Evolutionary conservation across 768 basidiomycete species (phyloP).

Genomic region (Phylloporus arenicola): DNA sequence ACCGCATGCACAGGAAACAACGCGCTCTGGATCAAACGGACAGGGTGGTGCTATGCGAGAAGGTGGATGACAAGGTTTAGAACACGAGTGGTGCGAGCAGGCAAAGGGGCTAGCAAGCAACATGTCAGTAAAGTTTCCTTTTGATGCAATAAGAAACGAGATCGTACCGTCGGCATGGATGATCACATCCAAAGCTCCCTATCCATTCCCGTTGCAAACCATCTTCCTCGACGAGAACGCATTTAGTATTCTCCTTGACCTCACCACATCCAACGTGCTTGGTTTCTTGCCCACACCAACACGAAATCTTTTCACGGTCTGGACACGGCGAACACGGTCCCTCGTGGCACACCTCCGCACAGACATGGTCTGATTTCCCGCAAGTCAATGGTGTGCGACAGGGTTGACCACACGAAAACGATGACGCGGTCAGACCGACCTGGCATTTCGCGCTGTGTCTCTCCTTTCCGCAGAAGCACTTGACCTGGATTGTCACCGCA

Average conservation of each 20-base stretch:
- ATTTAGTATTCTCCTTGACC: constrained; percentile 37
- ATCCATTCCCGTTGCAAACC: constrained; percentile 51
- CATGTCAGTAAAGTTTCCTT: neutral
- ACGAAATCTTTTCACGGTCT: constrained; percentile 47
- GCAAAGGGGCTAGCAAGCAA: constrained; percentile 48
- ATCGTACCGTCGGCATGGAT: constrained; percentile 52
- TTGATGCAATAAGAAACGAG: neutral
- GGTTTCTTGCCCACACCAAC: constrained; percentile 76
- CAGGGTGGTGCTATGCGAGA: constrained; percentile 53
- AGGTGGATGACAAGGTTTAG: constrained; percentile 73
- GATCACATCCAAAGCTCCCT: constrained; percentile 60
- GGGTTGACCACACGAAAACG: constrained; percentile 32
- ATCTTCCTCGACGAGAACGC: constrained; percentile 24
- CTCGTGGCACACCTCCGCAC: constrained; percentile 65
- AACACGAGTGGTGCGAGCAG: constrained; percentile 73
- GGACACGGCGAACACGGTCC: constrained; percentile 69
- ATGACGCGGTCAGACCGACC: constrained; percentile 39
- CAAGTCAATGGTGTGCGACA: constrained; percentile 53
- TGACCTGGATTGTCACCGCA: constrained; percentile 65
- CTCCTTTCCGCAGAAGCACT: constrained; percentile 75
- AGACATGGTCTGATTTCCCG: constrained; percentile 59
- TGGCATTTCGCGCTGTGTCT: constrained; percentile 33
- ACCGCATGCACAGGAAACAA: constrained; percentile 83
- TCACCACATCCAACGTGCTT: constrained; percentile 63
- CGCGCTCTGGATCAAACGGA: constrained; percentile 62